phyloP scores from a whole-genome alignment of 1,139 yeast genomes.

The Pichia sp. region DNA sequence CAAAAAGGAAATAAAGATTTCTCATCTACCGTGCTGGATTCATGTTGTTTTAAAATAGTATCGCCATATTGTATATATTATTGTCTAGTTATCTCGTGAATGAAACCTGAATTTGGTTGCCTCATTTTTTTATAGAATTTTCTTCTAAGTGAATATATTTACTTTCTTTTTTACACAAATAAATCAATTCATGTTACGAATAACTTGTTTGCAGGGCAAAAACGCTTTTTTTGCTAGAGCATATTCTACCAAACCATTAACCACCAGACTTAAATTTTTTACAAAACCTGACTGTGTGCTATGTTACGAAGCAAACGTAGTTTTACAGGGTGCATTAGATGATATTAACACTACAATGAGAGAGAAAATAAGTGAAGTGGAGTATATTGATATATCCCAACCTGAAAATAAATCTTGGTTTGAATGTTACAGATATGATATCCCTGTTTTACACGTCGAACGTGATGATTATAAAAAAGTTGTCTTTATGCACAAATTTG shows the following conservation, averaged over 20 bases:
- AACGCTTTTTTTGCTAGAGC: background rate
- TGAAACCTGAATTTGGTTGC: no score
- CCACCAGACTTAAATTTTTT: constrained; percentile 49
- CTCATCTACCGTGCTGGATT: no score
- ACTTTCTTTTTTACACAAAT: no score
- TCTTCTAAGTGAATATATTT: no score
- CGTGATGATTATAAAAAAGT: constrained; percentile 42
- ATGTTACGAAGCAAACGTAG: constrained; percentile 64
- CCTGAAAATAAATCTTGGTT: constrained; percentile 69
- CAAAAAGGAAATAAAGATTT: no score
- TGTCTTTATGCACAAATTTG: constrained; percentile 73
- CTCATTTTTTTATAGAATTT: no score
- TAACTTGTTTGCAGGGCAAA: no score
- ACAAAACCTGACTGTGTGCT: constrained; percentile 76
- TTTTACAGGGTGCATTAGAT: constrained; percentile 40
- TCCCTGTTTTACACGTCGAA: constrained; percentile 79
- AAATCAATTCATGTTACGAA: no score
- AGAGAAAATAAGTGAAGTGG: constrained; percentile 32
- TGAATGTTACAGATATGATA: constrained; percentile 78
- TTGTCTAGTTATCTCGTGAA: no score
- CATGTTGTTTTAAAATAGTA: no score
- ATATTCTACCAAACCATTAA: background rate
- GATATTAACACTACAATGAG: constrained; percentile 10
- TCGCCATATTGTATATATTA: no score
- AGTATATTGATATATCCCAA: constrained; percentile 60